Conservation (phyloP, 495 filamentous ascomycete species). For the Penicillium turbatum region DNA sequence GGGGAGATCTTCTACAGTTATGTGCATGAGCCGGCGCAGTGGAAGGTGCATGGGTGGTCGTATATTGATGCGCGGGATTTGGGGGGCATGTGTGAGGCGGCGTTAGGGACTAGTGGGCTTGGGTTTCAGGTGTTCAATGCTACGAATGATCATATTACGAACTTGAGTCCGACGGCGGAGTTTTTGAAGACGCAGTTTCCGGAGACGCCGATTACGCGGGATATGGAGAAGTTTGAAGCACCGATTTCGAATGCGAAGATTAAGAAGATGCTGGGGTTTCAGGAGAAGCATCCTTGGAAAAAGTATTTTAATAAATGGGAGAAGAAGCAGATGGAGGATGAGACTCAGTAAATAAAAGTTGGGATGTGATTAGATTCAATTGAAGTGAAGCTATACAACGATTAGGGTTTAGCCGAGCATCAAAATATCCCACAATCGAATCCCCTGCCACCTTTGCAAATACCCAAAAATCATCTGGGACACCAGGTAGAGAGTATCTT, state of each 20-base stretch:
- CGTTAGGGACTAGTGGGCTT: slow-evolving; percentile 32
- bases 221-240: slow-evolving; percentile 51
- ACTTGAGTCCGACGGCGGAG: slow-evolving; percentile 16
- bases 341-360: too few relatives aligned
- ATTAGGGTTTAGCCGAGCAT: slow-evolving; percentile 48
- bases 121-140: slow-evolving; percentile 59
- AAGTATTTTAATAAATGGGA: slow-evolving; percentile 32
- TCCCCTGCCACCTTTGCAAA: background rate
- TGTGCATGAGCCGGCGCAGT: slow-evolving; percentile 43
- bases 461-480: background rate
- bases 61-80: slow-evolving; percentile 58
- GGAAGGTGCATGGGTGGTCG: slow-evolving; percentile 56
- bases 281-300: slow-evolving; percentile 53
- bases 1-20: slow-evolving; percentile 44
- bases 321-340: slow-evolving; percentile 2
- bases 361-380: background rate
- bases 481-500: background rate
- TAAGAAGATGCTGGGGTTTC: slow-evolving; percentile 50
- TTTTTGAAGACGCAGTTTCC: slow-evolving; percentile 42
- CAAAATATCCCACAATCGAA: slow-evolving; percentile 24
- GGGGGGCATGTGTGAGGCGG: slow-evolving; percentile 36
- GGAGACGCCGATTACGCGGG: slow-evolving; percentile 41
- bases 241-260: slow-evolving; percentile 56
- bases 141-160: slow-evolving; percentile 53
- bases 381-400: background rate